Conservation (phyloP, 2,329 filamentous ascomycete genomes). For the Pyricularia pennisetigena region DNA sequence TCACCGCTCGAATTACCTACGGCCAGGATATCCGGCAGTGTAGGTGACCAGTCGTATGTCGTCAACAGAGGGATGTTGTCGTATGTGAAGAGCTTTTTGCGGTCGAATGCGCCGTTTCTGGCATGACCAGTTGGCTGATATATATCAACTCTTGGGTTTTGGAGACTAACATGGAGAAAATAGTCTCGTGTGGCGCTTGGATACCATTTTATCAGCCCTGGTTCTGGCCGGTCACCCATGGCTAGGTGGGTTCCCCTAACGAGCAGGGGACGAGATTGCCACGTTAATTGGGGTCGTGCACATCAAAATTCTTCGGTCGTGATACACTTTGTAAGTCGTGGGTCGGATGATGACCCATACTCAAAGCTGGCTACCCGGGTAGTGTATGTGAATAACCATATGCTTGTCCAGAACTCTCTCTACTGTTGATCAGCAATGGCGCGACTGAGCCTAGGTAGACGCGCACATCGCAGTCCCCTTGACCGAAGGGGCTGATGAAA, state of each 20-base stretch:
- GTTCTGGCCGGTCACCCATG: constrained; percentile 47
- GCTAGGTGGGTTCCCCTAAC: constrained; percentile 7
- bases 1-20: constrained; percentile 68
- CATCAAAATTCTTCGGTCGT: neutral
- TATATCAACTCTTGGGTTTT: constrained; percentile 52
- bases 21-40: constrained; percentile 56
- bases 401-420: neutral
- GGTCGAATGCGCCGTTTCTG: constrained; percentile 46
- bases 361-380: neutral
- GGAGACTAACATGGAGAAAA: constrained; percentile 56
- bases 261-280: neutral
- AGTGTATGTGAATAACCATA: neutral
- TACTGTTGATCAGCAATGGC: neutral
- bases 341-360: neutral
- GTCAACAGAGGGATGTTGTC: constrained; percentile 55
- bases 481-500: neutral
- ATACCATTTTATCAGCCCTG: constrained; percentile 58
- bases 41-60: constrained; percentile 58
- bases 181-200: constrained; percentile 47
- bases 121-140: constrained; percentile 53
- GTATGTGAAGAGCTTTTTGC: constrained; percentile 45
- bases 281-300: neutral
- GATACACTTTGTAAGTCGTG: neutral
- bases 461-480: neutral
- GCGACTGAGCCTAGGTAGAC: neutral